Percentiles rank a stretch among this genome's conserved stretches.
These are phyloP conservation scores for Saccharomycopsis sp. DNA, from an alignment of 805 yeast species.

Conservation along the genomic window DNA sequence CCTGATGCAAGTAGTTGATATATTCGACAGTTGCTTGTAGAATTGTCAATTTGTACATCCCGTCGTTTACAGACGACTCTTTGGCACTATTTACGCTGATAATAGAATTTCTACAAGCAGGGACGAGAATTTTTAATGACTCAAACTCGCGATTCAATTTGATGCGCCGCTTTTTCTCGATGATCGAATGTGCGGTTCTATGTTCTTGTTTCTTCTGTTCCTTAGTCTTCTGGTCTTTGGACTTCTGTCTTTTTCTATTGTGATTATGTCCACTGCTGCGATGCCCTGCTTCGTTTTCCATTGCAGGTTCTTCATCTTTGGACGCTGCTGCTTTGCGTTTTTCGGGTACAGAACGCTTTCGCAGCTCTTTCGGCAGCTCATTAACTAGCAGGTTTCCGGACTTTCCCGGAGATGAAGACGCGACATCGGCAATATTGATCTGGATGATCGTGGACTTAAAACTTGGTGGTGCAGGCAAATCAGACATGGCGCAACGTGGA, in stretches of 20 bases:
- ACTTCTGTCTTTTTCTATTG: constrained; percentile 21
- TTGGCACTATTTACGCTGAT: constrained; percentile 8
- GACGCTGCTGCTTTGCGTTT: constrained; percentile 3
- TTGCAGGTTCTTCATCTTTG: neutral
- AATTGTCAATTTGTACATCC: constrained; percentile 76
- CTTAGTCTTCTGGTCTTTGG: constrained; percentile 26
- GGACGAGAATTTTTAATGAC: constrained; percentile 68
- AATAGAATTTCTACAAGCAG: constrained; percentile 59
- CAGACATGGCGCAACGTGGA: constrained; percentile 11
- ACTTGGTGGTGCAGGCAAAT: constrained; percentile 42
- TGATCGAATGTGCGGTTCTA: constrained; percentile 63
- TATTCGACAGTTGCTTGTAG: constrained; percentile 80
- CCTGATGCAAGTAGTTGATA: constrained; percentile 59
- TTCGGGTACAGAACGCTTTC: constrained; percentile 11
- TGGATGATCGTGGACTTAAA: constrained; percentile 42
- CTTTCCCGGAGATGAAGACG: neutral
- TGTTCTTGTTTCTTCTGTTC: constrained; percentile 40
- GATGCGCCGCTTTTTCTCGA: constrained; percentile 71
- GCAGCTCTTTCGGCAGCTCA: constrained; percentile 6
- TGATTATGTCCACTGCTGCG: neutral
- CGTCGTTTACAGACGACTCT: constrained; percentile 34
- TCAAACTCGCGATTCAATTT: constrained; percentile 81
- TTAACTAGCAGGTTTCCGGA: constrained; percentile 10
- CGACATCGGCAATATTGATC: constrained; percentile 26
- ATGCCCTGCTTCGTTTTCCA: neutral